Evolutionary conservation across 148 eudicot species (phyloP).

Genomic region (Camellia japonica): DNA sequence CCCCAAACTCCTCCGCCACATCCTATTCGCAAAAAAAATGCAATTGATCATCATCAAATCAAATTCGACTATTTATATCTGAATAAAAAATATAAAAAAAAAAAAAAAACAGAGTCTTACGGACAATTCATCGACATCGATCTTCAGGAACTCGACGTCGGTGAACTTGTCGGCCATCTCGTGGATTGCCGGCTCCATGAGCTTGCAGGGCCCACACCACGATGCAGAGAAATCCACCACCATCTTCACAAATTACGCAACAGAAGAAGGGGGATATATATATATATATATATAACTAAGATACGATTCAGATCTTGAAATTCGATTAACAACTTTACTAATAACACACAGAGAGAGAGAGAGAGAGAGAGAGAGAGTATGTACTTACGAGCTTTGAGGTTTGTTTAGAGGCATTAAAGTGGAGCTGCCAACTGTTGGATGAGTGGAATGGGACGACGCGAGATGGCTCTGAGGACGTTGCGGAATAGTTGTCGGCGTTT

Average conservation of each 20-base stretch:
- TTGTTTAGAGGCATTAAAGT: constrained; percentile 56
- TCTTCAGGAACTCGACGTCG: constrained; percentile 76
- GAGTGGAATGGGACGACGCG: constrained; percentile 67
- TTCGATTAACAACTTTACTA: background rate
- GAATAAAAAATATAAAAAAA: background rate
- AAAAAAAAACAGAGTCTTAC: constrained; percentile 27
- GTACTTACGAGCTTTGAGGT: constrained; percentile 54
- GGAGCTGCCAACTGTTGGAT: constrained; percentile 72
- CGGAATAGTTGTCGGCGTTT: constrained; percentile 21
- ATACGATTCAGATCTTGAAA: background rate
- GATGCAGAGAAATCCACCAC: constrained; percentile 89
- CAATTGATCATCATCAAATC: too few species aligned
- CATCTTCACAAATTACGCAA: constrained; percentile 37
- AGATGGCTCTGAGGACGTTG: constrained; percentile 37
- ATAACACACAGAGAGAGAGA: background rate
- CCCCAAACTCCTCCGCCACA: constrained; percentile 42
- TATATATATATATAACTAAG: background rate
- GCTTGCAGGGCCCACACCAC: constrained; percentile 93
- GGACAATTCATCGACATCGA: constrained; percentile 81
- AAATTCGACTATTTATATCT: background rate
- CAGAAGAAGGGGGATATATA: background rate
- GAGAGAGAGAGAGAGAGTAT: background rate
- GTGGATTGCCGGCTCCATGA: constrained; percentile 68
- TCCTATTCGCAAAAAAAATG: too few species aligned
- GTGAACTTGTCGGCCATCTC: constrained; percentile 55